Evolutionary conservation across 1,139 yeast species (phyloP).

Genomic region (Pichia sp.): DNA sequence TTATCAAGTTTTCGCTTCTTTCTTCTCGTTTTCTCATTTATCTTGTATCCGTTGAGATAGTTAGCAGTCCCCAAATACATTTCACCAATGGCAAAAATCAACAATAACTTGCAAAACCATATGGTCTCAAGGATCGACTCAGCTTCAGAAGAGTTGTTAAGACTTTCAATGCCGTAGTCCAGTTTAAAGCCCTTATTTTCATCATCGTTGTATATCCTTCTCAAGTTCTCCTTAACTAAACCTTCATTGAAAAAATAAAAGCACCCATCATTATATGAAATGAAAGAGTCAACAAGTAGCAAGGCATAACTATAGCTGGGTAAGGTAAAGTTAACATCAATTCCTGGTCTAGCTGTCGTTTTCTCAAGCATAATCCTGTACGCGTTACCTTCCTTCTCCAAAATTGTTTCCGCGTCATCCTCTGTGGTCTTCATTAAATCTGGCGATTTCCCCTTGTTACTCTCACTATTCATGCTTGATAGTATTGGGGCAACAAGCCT

Average conservation of each 20-base stretch:
- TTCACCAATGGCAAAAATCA: slow-evolving; percentile 79
- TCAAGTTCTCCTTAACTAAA: slow-evolving; percentile 55
- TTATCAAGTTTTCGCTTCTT: slow-evolving; percentile 18
- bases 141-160: slow-evolving; percentile 19
- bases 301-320: slow-evolving; percentile 77
- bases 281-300: slow-evolving; percentile 66
- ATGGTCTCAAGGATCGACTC: slow-evolving; percentile 66
- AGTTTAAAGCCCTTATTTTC: slow-evolving; percentile 30
- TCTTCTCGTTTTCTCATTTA: slow-evolving; percentile 19
- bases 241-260: slow-evolving; percentile 85
- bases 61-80: slow-evolving; percentile 73
- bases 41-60: slow-evolving; percentile 35
- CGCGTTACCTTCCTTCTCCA: slow-evolving; percentile 71
- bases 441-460: slow-evolving; percentile 5
- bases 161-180: slow-evolving; percentile 29
- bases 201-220: slow-evolving; percentile 46
- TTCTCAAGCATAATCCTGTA: slow-evolving; percentile 62
- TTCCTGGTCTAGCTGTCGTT: slow-evolving; percentile 60
- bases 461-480: slow-evolving; percentile 6
- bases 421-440: slow-evolving; percentile 2
- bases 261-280: slow-evolving; percentile 77
- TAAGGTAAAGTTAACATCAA: slow-evolving; percentile 58
- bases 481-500: slow-evolving; percentile 38
- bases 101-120: slow-evolving; percentile 70
- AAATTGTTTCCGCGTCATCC: slow-evolving; percentile 30